These are phyloP conservation scores for Blastobotrys americana DNA, from an alignment of 805 yeast species.

Conservation along the genomic window DNA sequence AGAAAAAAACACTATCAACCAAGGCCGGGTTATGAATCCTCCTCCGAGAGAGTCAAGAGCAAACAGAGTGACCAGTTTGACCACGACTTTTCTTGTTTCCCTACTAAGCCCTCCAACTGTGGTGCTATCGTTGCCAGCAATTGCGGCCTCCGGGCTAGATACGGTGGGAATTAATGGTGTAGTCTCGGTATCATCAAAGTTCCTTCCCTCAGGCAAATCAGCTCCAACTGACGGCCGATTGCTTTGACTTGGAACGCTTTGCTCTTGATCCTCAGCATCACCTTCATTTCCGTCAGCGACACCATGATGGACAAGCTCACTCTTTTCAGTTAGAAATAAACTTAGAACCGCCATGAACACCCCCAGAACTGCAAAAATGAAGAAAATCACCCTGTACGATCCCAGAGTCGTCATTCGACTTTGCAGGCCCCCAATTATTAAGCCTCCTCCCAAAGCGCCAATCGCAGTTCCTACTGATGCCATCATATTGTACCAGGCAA, in stretches of 20 bases:
- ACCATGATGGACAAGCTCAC: conserved; percentile 34
- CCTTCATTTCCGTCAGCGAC: not conserved
- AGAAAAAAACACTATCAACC: conserved; percentile 73
- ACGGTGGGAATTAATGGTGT: not conserved
- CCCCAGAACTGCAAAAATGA: conserved; percentile 50
- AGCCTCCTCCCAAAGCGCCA: conserved; percentile 63
- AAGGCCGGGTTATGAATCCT: conserved; percentile 82
- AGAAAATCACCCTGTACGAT: conserved; percentile 53
- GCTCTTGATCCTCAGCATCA: not conserved
- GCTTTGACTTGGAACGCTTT: not conserved
- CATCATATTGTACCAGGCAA: conserved; percentile 64
- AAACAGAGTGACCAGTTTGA: conserved; percentile 35
- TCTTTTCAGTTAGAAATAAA: conserved; percentile 37
- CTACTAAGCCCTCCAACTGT: not conserved
- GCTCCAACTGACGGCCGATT: not conserved
- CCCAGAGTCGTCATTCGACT: conserved; percentile 32
- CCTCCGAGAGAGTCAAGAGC: conserved; percentile 82
- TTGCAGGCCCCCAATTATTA: conserved; percentile 42
- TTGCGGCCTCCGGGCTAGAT: not conserved
- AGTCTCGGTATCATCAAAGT: not conserved
- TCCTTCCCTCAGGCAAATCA: not conserved
- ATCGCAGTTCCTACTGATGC: conserved; percentile 67
- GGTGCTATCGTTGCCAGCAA: not conserved
- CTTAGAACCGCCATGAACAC: conserved; percentile 39
- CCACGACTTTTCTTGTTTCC: conserved; percentile 4